Percentiles rank a stretch among this genome's conserved stretches.
These are phyloP conservation scores for Chytriomyces hyalinus DNA, from an alignment of 192 early-diverging fungal genomes.

Conservation along the genomic window DNA sequence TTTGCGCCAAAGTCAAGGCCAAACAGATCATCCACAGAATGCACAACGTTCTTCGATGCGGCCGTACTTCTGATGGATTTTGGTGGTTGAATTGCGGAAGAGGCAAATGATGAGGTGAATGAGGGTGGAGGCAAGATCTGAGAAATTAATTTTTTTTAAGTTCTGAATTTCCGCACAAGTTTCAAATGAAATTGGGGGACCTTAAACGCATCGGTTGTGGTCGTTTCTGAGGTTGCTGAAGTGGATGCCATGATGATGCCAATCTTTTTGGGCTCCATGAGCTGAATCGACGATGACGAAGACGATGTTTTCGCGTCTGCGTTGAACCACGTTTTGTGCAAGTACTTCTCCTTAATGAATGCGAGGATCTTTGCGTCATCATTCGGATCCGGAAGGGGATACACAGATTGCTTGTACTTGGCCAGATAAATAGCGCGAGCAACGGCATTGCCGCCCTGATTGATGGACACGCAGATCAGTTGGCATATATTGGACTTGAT, in stretches of 20 bases:
- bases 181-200: neutral
- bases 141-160: neutral
- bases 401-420: neutral
- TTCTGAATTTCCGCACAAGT: neutral
- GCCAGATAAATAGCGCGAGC: neutral
- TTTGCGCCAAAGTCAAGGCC: slow-evolving; percentile 4
- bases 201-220: neutral
- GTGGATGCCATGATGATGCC: slow-evolving; percentile 15
- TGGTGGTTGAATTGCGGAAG: slow-evolving; percentile 11
- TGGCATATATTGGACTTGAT: slow-evolving; percentile 61
- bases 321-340: slow-evolving; percentile 2
- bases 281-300: neutral
- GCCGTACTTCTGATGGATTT: neutral
- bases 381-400: neutral
- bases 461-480: slow-evolving; percentile 51
- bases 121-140: neutral
- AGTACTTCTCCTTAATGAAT: slow-evolving; percentile 16
- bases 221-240: neutral
- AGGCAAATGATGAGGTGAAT: neutral
- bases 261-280: slow-evolving; percentile 12
- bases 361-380: slow-evolving; percentile 7
- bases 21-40: slow-evolving; percentile 25
- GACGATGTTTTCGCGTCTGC: neutral
- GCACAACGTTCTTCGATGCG: neutral
- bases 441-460: slow-evolving; percentile 34